Evolutionary conservation across 768 basidiomycete genomes (phyloP).

Genomic region (Russula sp.): DNA sequence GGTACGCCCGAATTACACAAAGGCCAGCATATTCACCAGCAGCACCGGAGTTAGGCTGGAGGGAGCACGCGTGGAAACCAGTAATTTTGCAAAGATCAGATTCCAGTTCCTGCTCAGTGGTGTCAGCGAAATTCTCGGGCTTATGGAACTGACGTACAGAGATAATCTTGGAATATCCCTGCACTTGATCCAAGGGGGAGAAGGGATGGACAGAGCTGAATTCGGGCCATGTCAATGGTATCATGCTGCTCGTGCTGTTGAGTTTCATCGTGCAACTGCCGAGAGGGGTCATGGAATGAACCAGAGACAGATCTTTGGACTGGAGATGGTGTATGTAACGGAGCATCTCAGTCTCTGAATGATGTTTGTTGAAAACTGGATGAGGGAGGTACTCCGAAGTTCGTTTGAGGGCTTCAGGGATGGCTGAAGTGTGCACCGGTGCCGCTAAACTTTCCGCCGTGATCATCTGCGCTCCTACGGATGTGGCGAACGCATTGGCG

Average conservation of each 20-base stretch:
- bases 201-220: conserved; percentile 92
- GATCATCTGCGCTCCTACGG: conserved; percentile 50
- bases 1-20: conserved; percentile 85
- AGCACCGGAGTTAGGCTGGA: conserved; percentile 99
- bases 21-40: conserved; percentile 94
- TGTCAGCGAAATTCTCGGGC: conserved; percentile 11
- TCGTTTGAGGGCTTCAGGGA: conserved; percentile 57
- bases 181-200: conserved; percentile 82
- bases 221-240: conserved; percentile 92
- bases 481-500: conserved; percentile 76
- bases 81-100: conserved; percentile 89
- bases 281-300: conserved; percentile 94
- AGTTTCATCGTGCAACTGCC: conserved; percentile 98
- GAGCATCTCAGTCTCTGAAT: conserved; percentile 98
- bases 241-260: conserved; percentile 98
- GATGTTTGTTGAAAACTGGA: conserved; percentile 92
- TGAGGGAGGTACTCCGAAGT: conserved; percentile 75
- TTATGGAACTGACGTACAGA: conserved; percentile 44
- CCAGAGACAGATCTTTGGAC: conserved; percentile 90
- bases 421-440: conserved; percentile 43
- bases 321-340: conserved; percentile 94
- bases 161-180: conserved; percentile 82
- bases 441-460: conserved; percentile 45
- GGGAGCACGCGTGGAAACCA: conserved; percentile 91
- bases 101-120: conserved; percentile 72